These are phyloP conservation scores for Telfairia occidentalis DNA, from an alignment of 331 rosid species.

Conservation along the genomic window DNA sequence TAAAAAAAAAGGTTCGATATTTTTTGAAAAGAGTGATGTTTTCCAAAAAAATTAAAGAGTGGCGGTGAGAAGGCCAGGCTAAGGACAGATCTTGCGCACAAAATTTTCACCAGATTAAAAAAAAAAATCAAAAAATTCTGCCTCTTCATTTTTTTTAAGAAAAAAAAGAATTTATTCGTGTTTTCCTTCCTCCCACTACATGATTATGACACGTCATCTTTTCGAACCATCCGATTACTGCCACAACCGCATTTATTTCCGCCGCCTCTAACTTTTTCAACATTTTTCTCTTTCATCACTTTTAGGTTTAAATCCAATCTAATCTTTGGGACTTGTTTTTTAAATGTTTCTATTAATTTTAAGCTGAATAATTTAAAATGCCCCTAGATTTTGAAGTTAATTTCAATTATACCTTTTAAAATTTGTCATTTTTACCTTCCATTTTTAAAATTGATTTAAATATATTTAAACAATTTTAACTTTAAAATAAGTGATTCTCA, in stretches of 20 bases:
- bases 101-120: background rate
- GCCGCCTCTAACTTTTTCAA: background rate
- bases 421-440: too few relatives aligned
- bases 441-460: too few relatives aligned
- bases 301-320: too few relatives aligned
- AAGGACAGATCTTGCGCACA: background rate
- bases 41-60: slow-evolving; percentile 6
- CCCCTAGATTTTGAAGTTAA: too few relatives aligned
- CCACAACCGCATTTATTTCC: background rate
- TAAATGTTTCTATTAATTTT: too few relatives aligned
- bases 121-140: background rate
- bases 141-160: background rate
- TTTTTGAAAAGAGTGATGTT: background rate
- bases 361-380: too few relatives aligned
- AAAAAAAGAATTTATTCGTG: slow-evolving; percentile 3
- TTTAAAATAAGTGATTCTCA: too few relatives aligned
- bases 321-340: too few relatives aligned
- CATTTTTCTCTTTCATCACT: background rate
- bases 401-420: too few relatives aligned
- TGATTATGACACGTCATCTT: background rate
- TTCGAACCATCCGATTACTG: background rate
- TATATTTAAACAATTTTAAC: too few relatives aligned
- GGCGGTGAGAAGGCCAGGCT: slow-evolving; percentile 1
- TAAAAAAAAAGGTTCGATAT: background rate
- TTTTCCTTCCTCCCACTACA: background rate